Base-by-base conservation (phyloP, 495 filamentous ascomycete genomes). In the Lichenothelia convexa region DNA sequence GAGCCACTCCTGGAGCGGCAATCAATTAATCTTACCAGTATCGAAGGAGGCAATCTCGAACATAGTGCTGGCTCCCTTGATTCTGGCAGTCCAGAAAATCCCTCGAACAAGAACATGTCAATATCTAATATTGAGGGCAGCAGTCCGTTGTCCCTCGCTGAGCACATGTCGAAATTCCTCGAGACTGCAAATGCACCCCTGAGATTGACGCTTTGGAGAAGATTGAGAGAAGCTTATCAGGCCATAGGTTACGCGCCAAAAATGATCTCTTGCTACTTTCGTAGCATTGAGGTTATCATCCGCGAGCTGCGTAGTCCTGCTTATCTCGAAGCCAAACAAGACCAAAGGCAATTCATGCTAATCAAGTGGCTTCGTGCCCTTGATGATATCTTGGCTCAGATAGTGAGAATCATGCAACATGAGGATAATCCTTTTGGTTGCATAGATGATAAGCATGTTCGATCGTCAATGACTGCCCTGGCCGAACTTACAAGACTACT, bases 151-250 rank as follows among this genome's bases (percentile, higher is more conserved):
- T 50, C 55, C 52, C 48, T 67, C 55, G 26, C 57, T 80, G 19
- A 58, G 13, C 24, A 13, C 24, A 79, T 94, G 52, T 73, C 73
- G 47, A 78, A 77, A 20, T 94, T 93, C 45, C 63, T 99, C 13
- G 67, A 80, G 35, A 70, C 67, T 19, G 84, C 79, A 13, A 79
- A 77, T 53, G 73, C 85, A 2, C 78, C 83, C 34, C 57, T 95
- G 26, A 70, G 81, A 35, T 57, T 95, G 2, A 78, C 86, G 40
- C 60, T 99, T 1, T 95, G 87, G 86, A 73, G 76, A 21, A 72
- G 79, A 39, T 69, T 99, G 11, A 73, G 81, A 18, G 78, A 85
- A 21, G 84, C 91, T 1, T 95, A 99, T 47, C 69, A 71, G 42
- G 67, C 67, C 21, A 86, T 94, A 37, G 68, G 78, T 11, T 87